Evolutionary conservation across 2,329 filamentous ascomycete species (phyloP), one percentile per base, ranked within the genome.

Genomic region (Trichoderma sp.): DNA sequence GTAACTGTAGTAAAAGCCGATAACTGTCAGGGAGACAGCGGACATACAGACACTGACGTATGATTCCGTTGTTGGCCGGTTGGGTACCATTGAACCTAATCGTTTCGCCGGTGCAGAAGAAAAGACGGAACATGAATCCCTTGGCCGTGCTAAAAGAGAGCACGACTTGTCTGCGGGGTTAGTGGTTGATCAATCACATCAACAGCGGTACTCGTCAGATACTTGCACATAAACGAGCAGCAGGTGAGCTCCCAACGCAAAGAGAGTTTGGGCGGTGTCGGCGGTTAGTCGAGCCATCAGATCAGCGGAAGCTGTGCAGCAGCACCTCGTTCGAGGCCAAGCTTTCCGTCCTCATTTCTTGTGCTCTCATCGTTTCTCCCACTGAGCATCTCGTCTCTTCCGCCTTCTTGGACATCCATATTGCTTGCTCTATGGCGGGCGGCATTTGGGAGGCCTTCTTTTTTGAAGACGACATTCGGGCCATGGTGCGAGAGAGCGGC

Each of bases 401-500:
- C 7, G 4, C 8, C 69, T 27, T 33, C 21, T 12, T 35, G 5
- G 56, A 21, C 6, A 53, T 45, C 38, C 38, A 41, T 50, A 53
- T 12, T 21, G 9, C 45, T 53, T 53, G 45, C 11, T 50, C 12
- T 35, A 73, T 65, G 69, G 69, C 69, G 60, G 45, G 60, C 50
- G 60, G 60, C n/a, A 63, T 65, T 14, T 73, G 69, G 69, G 69
- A 64, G 21, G 69, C 69, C 16, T 73, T 65, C 41, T 56, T 64
- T 45, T 64, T 73, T 31, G 59, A 73, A 16, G 60, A 73, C 31
- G 60, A 73, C 16, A 73, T 64, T 29, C 60, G 60, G 38, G 60
- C 41, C 69, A 83, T 83, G 81, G 82, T 82, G 77, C 82, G 82
- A 45, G 83, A 82, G 71, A 85, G 82, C 75, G 82, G 83, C 77